phyloP scores from a whole-genome alignment of 225 moss, liverwort and hornwort genomes.

The Sphagnum contortum region DNA sequence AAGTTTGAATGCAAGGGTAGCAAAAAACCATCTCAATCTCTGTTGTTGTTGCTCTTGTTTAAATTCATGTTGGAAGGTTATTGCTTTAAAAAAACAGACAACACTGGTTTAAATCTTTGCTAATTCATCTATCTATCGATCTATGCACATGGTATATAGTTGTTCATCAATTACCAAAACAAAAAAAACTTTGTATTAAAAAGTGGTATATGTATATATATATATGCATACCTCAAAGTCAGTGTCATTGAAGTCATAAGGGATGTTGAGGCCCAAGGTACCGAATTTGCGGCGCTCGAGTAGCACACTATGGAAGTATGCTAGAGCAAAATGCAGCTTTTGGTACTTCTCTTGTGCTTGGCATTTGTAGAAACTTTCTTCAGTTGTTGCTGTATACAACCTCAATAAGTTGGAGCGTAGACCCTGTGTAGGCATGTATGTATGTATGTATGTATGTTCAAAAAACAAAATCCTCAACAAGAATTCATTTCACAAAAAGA shows the following conservation, averaged over 20 bases:
- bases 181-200: too few relatives aligned
- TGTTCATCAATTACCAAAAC: too few relatives aligned
- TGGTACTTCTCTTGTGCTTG: conserved; percentile 75
- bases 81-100: too few relatives aligned
- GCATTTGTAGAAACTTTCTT: conserved; percentile 63
- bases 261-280: conserved; percentile 73
- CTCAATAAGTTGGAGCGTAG: conserved; percentile 68
- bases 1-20: too few relatives aligned
- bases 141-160: too few relatives aligned
- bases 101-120: too few relatives aligned
- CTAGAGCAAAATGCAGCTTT: conserved; percentile 67
- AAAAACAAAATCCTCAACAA: too few relatives aligned
- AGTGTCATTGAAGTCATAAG: conserved; percentile 80
- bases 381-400: conserved; percentile 51
- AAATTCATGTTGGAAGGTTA: too few relatives aligned
- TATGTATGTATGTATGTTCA: neutral
- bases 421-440: conserved; percentile 25
- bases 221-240: conserved; percentile 60
- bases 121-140: too few relatives aligned
- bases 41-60: too few relatives aligned
- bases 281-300: conserved; percentile 78
- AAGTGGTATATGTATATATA: neutral
- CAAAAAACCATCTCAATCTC: too few relatives aligned
- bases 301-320: conserved; percentile 79
- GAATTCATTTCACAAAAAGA: too few relatives aligned